These are phyloP conservation scores for Pseudisothecium myosuroides DNA, from an alignment of 225 moss, liverwort and hornwort species.

Conservation along the genomic window DNA sequence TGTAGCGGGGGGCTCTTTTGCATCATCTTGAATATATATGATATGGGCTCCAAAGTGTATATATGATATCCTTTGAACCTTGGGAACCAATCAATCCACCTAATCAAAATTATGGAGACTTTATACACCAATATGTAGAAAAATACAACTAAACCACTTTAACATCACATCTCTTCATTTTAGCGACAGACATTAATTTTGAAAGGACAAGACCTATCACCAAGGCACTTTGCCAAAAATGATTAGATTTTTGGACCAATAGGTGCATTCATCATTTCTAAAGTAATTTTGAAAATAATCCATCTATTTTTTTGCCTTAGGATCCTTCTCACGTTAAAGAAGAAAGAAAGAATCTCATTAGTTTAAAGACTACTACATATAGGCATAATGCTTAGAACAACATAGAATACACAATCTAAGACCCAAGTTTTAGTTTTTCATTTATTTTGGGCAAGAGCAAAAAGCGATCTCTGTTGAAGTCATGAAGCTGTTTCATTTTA, in stretches of 20 bases:
- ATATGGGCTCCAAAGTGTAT: accelerated
- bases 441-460: neutral
- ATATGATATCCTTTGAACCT: neutral
- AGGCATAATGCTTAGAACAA: neutral
- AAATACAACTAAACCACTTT: neutral
- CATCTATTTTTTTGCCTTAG: no score
- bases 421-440: neutral
- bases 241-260: neutral
- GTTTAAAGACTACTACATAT: neutral
- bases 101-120: neutral
- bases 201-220: neutral
- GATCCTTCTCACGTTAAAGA: neutral
- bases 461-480: neutral
- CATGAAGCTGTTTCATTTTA: no score
- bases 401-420: no score
- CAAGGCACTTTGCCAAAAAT: neutral
- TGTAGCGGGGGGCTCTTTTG: neutral
- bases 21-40: neutral
- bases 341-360: neutral
- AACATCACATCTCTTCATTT: neutral
- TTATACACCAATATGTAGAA: neutral
- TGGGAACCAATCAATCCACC: accelerated
- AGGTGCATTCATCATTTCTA: neutral
- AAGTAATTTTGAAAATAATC: neutral
- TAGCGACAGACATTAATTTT: neutral